Conservation (phyloP, 345 rosid species). For the Capsella bursapastoris region DNA sequence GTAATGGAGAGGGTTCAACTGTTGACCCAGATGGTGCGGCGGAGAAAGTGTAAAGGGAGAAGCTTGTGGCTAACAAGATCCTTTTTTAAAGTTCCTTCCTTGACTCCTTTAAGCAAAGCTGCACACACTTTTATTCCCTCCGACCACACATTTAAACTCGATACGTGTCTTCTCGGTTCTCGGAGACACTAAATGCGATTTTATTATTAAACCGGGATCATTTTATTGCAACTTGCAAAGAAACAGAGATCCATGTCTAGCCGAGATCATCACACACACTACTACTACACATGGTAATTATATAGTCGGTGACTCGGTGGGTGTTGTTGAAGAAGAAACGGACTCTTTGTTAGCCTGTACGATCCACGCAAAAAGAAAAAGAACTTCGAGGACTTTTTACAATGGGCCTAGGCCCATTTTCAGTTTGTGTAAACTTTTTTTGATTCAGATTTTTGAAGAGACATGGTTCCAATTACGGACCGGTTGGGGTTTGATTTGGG, state of each 20-base stretch:
- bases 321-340: too few relatives aligned
- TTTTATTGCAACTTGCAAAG: background rate
- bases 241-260: too few relatives aligned
- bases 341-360: too few relatives aligned
- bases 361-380: too few relatives aligned
- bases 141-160: constrained; percentile 40
- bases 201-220: background rate
- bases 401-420: background rate
- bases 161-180: constrained; percentile 36
- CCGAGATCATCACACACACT: too few relatives aligned
- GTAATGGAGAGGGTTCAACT: constrained; percentile 33
- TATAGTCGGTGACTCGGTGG: too few relatives aligned
- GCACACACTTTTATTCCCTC: constrained; percentile 29
- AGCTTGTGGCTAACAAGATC: constrained; percentile 46
- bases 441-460: background rate
- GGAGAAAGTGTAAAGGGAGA: constrained; percentile 27
- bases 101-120: constrained; percentile 33
- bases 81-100: constrained; percentile 20
- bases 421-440: background rate
- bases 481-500: constrained; percentile 13
- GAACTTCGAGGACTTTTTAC: background rate
- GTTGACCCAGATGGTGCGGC: constrained; percentile 47
- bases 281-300: too few relatives aligned
- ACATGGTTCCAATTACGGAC: background rate
- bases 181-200: constrained; percentile 9